phyloP scores from a whole-genome alignment of 805 yeast genomes.

The Candida ipomoeae region DNA sequence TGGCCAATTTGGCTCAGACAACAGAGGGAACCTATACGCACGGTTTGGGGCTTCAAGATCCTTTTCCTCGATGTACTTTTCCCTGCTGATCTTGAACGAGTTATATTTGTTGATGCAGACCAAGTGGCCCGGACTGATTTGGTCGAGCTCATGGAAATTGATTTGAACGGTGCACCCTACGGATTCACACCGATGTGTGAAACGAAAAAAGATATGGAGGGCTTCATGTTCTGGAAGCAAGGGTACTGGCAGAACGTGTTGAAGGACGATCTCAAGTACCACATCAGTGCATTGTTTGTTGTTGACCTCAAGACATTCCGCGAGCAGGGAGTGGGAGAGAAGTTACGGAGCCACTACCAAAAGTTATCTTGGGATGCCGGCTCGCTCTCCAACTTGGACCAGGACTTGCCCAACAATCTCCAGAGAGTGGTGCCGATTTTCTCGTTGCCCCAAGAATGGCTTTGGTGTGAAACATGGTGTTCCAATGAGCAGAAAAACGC shows the following conservation, averaged over 20 bases:
- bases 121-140: slow-evolving; percentile 76
- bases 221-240: slow-evolving; percentile 84
- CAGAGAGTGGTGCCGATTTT: slow-evolving; percentile 64
- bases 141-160: slow-evolving; percentile 61
- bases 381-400: slow-evolving; percentile 81
- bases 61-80: slow-evolving; percentile 82
- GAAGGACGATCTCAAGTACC: slow-evolving; percentile 58
- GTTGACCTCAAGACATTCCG: slow-evolving; percentile 72
- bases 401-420: slow-evolving; percentile 87
- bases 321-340: slow-evolving; percentile 68
- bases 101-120: slow-evolving; percentile 84
- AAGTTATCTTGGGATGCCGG: slow-evolving; percentile 70
- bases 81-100: slow-evolving; percentile 69
- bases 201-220: slow-evolving; percentile 74
- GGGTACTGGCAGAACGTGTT: slow-evolving; percentile 82
- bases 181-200: slow-evolving; percentile 88
- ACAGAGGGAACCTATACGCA: slow-evolving; percentile 74
- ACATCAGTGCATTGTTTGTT: slow-evolving; percentile 80
- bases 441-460: slow-evolving; percentile 78
- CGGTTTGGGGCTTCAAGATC: slow-evolving; percentile 85
- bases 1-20: slow-evolving; percentile 91
- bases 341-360: slow-evolving; percentile 80
- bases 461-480: slow-evolving; percentile 96
- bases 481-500: slow-evolving; percentile 52
- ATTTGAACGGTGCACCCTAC: slow-evolving; percentile 77